Percentiles rank a stretch among this genome's conserved stretches.
These are phyloP conservation scores for Colletotrichum chlorophyti DNA, from an alignment of 2,329 filamentous ascomycete genomes.

Conservation along the genomic window DNA sequence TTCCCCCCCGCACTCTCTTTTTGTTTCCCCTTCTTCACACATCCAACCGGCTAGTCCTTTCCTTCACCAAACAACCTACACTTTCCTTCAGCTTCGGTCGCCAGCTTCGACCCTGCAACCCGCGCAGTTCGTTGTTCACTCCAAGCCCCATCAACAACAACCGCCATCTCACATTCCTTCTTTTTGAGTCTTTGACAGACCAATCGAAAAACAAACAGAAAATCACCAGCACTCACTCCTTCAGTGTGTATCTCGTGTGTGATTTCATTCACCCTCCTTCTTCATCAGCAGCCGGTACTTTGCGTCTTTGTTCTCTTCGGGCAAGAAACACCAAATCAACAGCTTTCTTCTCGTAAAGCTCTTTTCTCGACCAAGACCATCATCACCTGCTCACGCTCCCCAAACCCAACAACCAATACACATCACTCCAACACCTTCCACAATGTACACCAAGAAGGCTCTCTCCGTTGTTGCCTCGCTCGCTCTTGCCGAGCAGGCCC, in stretches of 20 bases:
- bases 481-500: conserved; percentile 50
- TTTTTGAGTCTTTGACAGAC: conserved; percentile 63
- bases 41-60: conserved; percentile 27
- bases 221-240: conserved; percentile 17
- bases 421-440: conserved; percentile 34
- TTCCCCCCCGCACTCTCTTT: conserved; percentile 21
- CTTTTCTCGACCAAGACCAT: conserved; percentile 1
- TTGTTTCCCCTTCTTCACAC: conserved; percentile 22
- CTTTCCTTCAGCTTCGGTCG: conserved; percentile 30
- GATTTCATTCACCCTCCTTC: conserved; percentile 27
- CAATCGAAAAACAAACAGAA: conserved; percentile 28
- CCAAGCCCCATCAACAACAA: conserved; percentile 36
- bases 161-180: conserved; percentile 44
- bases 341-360: conserved; percentile 10
- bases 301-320: background rate
- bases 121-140: conserved; percentile 18
- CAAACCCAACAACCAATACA: conserved; percentile 6
- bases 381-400: conserved; percentile 26
- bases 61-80: conserved; percentile 23
- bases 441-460: conserved; percentile 51
- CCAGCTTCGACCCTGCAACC: conserved; percentile 31
- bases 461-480: conserved; percentile 49
- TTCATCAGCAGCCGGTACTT: conserved; percentile 14
- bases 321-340: conserved; percentile 18
- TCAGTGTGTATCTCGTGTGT: conserved; percentile 21